Conservation (phyloP, 306 rosid species). For the Cicer chorassanicum region DNA sequence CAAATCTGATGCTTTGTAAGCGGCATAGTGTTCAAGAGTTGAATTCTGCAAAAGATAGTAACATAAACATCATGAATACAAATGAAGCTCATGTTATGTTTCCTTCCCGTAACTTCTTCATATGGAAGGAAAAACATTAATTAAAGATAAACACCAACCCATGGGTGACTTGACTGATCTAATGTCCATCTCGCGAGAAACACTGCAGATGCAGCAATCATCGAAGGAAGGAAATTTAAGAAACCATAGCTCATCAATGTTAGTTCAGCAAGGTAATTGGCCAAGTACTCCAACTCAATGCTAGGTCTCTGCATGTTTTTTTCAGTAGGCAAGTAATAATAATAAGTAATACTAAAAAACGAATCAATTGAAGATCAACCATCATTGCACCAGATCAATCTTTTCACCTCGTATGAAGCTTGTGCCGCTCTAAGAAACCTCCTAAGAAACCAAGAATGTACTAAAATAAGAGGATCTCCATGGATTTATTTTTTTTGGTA, state of each 20-base stretch:
- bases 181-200: constrained; percentile 93
- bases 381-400: constrained; percentile 29
- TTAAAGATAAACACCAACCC: constrained; percentile 64
- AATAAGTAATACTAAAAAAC: constrained; percentile 36
- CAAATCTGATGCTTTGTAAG: constrained; percentile 76
- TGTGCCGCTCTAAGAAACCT: constrained; percentile 93
- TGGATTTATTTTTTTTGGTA: background rate
- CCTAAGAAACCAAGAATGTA: constrained; percentile 60
- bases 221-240: constrained; percentile 78
- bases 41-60: constrained; percentile 64
- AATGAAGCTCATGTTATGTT: constrained; percentile 25
- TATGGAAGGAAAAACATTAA: constrained; percentile 29
- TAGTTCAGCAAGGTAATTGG: constrained; percentile 84
- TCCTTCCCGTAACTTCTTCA: constrained; percentile 19
- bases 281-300: constrained; percentile 85
- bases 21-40: constrained; percentile 76
- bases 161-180: constrained; percentile 82
- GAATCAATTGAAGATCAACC: constrained; percentile 36
- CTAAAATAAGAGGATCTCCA: constrained; percentile 32
- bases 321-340: constrained; percentile 33
- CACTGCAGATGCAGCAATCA: constrained; percentile 88
- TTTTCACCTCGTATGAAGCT: constrained; percentile 75
- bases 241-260: constrained; percentile 74
- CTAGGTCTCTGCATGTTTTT: constrained; percentile 63
- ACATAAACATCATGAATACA: background rate